phyloP scores from a whole-genome alignment of 148 eudicot genomes.

The Cornus kousa region DNA sequence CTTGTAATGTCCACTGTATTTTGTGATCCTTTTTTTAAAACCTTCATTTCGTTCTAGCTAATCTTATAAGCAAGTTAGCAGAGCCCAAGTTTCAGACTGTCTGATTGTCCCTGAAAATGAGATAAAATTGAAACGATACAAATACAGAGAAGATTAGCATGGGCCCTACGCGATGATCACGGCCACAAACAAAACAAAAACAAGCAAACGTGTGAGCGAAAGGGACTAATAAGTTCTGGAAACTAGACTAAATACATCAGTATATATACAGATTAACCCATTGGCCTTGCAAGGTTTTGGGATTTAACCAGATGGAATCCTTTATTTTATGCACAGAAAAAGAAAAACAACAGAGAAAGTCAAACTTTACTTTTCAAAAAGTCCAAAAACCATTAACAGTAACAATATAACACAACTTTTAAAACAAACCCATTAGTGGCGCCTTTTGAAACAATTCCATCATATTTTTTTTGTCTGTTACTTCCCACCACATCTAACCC shows the following conservation, averaged over 20 bases:
- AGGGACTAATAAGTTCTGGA: too few species aligned
- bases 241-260: background rate
- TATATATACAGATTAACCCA: background rate
- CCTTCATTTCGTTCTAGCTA: too few species aligned
- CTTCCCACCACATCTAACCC: background rate
- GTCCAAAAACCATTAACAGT: background rate
- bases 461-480: background rate
- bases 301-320: background rate
- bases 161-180: too few species aligned
- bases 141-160: too few species aligned
- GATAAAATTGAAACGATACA: too few species aligned
- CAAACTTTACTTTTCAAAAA: constrained; percentile 8
- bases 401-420: constrained; percentile 5
- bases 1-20: too few species aligned
- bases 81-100: too few species aligned
- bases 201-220: too few species aligned
- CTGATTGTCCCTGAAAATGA: too few species aligned
- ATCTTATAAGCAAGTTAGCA: too few species aligned
- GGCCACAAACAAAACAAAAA: too few species aligned
- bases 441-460: constrained; percentile 19
- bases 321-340: constrained; percentile 1
- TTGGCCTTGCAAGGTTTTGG: background rate
- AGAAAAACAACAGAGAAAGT: constrained; percentile 8
- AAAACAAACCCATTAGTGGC: constrained; percentile 10
- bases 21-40: too few species aligned